phyloP scores from a whole-genome alignment of 1,284 basidiomycete species.

The Cerrena zonata region DNA sequence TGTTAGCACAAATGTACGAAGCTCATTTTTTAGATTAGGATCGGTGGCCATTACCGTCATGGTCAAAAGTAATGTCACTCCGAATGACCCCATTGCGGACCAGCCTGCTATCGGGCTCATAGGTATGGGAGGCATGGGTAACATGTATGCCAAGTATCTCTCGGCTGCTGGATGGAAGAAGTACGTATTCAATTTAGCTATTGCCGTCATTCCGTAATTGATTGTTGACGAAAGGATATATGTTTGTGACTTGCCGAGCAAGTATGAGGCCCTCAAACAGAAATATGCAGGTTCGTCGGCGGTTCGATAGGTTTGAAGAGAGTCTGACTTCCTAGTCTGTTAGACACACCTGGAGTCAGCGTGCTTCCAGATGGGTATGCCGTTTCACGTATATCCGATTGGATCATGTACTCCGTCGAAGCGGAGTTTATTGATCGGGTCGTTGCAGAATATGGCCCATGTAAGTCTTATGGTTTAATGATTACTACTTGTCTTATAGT shows the following conservation, averaged over 20 bases:
- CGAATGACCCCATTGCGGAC: constrained; percentile 43
- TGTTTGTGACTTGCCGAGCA: constrained; percentile 85
- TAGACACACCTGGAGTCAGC: constrained; percentile 52
- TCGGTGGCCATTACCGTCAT: no score
- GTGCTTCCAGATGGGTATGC: constrained; percentile 37
- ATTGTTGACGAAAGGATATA: constrained; percentile 69
- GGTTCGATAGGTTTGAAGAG: constrained; percentile 1
- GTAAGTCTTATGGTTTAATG: constrained; percentile 49
- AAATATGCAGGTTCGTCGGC: constrained; percentile 58
- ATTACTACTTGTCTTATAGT: background rate
- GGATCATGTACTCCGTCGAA: constrained; percentile 67
- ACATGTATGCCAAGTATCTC: constrained; percentile 82
- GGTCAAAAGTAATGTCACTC: constrained; percentile 36
- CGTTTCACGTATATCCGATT: constrained; percentile 27
- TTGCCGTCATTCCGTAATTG: background rate
- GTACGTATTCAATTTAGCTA: constrained; percentile 39
- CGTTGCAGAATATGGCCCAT: constrained; percentile 86
- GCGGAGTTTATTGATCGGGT: constrained; percentile 84
- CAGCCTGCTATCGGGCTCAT: constrained; percentile 83
- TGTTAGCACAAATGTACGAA: no score
- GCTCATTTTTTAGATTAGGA: no score
- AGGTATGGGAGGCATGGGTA: constrained; percentile 94
- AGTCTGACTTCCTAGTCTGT: background rate
- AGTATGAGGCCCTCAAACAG: constrained; percentile 59
- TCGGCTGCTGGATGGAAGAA: constrained; percentile 79